These are phyloP conservation scores for Lachancea cidri DNA, from an alignment of 805 yeast genomes.

Conservation along the genomic window DNA sequence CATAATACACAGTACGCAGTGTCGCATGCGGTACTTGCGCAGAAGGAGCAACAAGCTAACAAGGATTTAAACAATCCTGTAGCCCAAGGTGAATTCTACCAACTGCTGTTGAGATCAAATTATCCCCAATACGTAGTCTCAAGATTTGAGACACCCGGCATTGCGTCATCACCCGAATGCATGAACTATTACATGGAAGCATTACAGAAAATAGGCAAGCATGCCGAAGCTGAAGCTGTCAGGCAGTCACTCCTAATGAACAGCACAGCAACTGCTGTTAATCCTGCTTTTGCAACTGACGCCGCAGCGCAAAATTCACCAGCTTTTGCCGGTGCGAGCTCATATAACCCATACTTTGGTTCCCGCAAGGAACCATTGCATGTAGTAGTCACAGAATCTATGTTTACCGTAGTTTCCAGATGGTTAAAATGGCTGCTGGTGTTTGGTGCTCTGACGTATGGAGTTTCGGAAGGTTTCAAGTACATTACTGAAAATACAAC, in stretches of 20 bases:
- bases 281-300: constrained; percentile 20
- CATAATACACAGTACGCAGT: constrained; percentile 11
- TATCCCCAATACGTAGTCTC: constrained; percentile 97
- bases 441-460: constrained; percentile 72
- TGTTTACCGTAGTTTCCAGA: constrained; percentile 68
- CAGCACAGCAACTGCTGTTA: constrained; percentile 31
- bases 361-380: constrained; percentile 80
- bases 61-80: constrained; percentile 59
- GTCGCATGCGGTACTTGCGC: constrained; percentile 43
- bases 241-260: constrained; percentile 43
- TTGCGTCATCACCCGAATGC: constrained; percentile 77
- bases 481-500: constrained; percentile 75
- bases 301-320: constrained; percentile 11
- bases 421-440: constrained; percentile 90
- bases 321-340: constrained; percentile 23
- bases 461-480: constrained; percentile 71
- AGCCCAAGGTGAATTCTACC: constrained; percentile 81
- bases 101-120: constrained; percentile 63
- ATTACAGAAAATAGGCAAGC: constrained; percentile 67
- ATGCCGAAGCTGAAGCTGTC: constrained; percentile 69
- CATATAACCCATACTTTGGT: constrained; percentile 43
- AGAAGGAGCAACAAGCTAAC: constrained; percentile 84
- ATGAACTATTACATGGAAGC: constrained; percentile 77
- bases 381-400: constrained; percentile 86
- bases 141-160: constrained; percentile 91